Conservation (phyloP, 176 grass and related monocot genomes). For the Carex littledalei region DNA sequence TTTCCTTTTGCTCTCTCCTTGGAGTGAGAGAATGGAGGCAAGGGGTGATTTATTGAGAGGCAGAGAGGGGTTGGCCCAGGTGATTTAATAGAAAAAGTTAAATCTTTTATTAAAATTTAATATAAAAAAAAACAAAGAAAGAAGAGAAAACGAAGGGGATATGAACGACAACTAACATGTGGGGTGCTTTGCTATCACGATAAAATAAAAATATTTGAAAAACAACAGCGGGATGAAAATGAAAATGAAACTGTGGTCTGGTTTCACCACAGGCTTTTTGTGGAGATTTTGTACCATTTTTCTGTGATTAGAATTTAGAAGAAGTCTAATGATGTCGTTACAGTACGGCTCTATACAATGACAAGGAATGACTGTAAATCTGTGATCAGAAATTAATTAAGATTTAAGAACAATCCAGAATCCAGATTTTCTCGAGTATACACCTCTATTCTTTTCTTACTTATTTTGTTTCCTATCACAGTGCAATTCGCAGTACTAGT, state of each 20-base stretch:
- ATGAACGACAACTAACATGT: constrained; percentile 26
- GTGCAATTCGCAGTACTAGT: neutral
- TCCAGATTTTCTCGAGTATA: neutral
- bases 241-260: neutral
- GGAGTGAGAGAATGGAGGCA: neutral
- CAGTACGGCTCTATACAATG: neutral
- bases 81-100: constrained; percentile 12
- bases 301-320: neutral
- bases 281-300: neutral
- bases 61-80: neutral
- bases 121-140: neutral
- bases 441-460: no score
- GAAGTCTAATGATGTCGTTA: neutral
- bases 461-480: no score
- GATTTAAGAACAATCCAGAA: neutral
- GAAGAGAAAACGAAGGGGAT: neutral
- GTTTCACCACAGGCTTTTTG: neutral
- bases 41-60: constrained; percentile 9
- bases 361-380: neutral
- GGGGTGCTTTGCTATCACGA: neutral
- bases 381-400: neutral
- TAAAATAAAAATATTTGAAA: neutral
- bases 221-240: neutral
- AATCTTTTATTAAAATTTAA: neutral
- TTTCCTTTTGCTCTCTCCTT: neutral